Base-by-base conservation (phyloP, 371 early-diverging fungal genomes). In the Circinella umbellata region DNA sequence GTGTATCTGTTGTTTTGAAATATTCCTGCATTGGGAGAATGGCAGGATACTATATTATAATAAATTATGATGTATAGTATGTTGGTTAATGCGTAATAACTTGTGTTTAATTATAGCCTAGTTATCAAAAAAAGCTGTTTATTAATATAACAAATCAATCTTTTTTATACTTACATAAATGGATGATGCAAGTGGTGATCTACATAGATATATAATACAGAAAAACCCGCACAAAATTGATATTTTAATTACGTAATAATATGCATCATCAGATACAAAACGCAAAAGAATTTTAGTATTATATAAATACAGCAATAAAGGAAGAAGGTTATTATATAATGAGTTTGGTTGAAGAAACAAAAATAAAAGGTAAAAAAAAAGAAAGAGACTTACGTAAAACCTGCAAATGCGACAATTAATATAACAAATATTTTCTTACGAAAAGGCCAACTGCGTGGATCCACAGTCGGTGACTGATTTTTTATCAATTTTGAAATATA, bases 1-100 rank as follows among this genome's bases (percentile, higher is more conserved):
- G 54, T 20, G 78, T 83, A 51, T 71, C 80, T 5, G 73, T 75
- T 0, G 84, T 76, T 20, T 81, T 18, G 38, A 81, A 71, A 3
- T 69, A 72, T 4, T 69, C 27, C 72, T 83, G 78, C 71, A 80
- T 80, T 8, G 63, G 64, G 18, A 76, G 63, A 11, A 83, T 42
- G 7, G 77, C 78, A 8, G 84, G 80, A 47, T 70, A 73, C 83
- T 83, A 61, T 15, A 42, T 63, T 11, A 27, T 27, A 27, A 27
- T 27, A 27, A 27, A 27, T 27, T 27, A 27, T 27, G 27, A 27
- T 27, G 27, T 27, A 27, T 27, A 2, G 27, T 27, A 27, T 27
- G 27, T 27, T 27, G 27, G 27, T 27, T 27, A 27, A 27, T 27
- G 2, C 27, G 27, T 27, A 27, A 27, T 27, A 27, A 27, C 27